Percentiles rank a stretch among this genome's conserved stretches.
Evolutionary conservation across 139 green algal genomes (phyloP).

Genomic region (Closterium sp.): DNA sequence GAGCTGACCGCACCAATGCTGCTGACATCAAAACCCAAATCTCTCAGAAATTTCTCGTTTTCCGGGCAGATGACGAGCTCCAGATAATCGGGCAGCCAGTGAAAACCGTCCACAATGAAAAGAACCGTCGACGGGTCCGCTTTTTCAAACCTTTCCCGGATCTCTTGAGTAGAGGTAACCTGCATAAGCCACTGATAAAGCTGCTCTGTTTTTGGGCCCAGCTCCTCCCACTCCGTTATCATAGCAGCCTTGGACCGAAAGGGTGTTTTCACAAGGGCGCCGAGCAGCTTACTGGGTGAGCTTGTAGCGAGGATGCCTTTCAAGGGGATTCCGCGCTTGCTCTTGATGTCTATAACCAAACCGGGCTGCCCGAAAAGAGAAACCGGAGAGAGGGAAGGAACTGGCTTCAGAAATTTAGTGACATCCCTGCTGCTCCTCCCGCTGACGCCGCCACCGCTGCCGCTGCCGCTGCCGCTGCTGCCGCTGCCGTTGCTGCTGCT

Average conservation of each 20-base stretch:
- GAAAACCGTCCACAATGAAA: not conserved
- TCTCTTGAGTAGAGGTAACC: not conserved
- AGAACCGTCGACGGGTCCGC: not conserved
- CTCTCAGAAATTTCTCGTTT: not conserved
- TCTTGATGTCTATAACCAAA: not conserved
- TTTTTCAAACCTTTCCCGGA: not conserved
- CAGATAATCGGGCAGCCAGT: not conserved
- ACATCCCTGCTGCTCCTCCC: not conserved
- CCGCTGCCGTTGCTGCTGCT: too few relatives aligned
- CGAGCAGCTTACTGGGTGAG: not conserved
- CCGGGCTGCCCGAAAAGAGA: not conserved
- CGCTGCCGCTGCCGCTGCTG: too few relatives aligned
- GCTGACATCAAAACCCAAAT: not conserved
- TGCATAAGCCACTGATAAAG: not conserved
- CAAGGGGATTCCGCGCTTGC: not conserved
- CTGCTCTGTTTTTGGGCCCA: not conserved
- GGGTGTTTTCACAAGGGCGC: not conserved
- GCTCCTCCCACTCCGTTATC: not conserved
- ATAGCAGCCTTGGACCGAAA: not conserved
- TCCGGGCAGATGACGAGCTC: not conserved
- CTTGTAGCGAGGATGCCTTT: not conserved
- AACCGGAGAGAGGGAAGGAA: not conserved
- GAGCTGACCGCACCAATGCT: not conserved
- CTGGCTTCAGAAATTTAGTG: not conserved
- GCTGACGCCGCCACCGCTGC: too few relatives aligned